Conservation (phyloP, 2,329 filamentous ascomycete genomes). For the Pseudogymnoascus sp. region DNA sequence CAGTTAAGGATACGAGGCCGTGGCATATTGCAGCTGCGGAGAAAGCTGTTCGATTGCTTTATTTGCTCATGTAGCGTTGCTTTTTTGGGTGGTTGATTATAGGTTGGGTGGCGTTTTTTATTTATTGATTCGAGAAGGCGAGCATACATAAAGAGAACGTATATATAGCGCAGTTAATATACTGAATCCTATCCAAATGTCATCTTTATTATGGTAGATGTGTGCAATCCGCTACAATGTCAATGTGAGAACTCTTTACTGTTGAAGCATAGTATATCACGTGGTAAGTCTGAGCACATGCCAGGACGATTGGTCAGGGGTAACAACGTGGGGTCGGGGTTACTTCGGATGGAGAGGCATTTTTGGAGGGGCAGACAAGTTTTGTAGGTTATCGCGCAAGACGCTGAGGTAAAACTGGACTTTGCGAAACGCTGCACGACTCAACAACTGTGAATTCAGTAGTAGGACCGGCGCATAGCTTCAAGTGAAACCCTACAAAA, state of each 20-base stretch:
- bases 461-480: background rate
- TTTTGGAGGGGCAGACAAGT: conserved; percentile 9
- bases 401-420: background rate
- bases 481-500: background rate
- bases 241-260: background rate
- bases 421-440: background rate
- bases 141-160: background rate
- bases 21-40: conserved; percentile 71
- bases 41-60: conserved; percentile 60
- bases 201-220: background rate
- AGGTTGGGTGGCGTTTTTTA: background rate
- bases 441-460: background rate
- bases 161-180: background rate
- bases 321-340: conserved; percentile 7
- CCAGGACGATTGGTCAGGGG: background rate
- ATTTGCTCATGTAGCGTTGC: conserved; percentile 51
- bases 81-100: background rate
- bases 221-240: background rate
- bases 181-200: background rate
- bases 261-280: background rate
- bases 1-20: conserved; percentile 57
- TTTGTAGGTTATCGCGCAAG: conserved; percentile 1
- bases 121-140: background rate
- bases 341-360: background rate
- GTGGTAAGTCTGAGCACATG: background rate